Evolutionary conservation across 2,329 filamentous ascomycete genomes (phyloP).

Genomic region (Stachybotrys echinatus): DNA sequence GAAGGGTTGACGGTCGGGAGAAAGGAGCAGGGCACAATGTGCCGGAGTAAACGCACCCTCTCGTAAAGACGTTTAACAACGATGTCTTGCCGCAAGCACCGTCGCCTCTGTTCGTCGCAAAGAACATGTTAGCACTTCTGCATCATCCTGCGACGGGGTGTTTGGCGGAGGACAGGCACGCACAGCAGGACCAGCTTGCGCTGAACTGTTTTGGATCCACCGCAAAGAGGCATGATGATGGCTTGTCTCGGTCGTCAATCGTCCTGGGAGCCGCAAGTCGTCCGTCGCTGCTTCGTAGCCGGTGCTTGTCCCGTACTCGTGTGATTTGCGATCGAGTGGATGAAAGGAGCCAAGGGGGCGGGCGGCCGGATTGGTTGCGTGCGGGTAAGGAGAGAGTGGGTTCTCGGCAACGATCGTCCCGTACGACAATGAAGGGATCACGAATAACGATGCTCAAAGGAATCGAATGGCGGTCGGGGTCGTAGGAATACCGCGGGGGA

Average conservation of each 20-base stretch:
- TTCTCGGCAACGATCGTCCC: background rate
- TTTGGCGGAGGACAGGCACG: conserved; percentile 11
- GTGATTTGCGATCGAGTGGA: background rate
- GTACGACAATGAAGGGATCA: too few species aligned
- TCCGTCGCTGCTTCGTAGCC: background rate
- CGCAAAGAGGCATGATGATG: conserved; percentile 41
- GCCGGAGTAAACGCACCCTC: conserved; percentile 63
- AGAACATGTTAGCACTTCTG: background rate
- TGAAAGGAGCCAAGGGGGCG: background rate
- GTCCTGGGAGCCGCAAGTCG: too few species aligned
- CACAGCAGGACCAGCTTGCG: conserved; percentile 93
- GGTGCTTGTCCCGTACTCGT: too few species aligned
- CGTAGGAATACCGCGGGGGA: background rate
- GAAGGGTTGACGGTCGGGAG: background rate
- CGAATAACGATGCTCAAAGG: background rate
- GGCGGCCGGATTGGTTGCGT: background rate
- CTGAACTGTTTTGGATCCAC: conserved; percentile 79
- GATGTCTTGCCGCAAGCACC: conserved; percentile 97
- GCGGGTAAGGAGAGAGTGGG: background rate
- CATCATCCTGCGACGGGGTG: background rate
- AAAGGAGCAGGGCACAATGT: background rate
- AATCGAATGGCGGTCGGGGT: background rate
- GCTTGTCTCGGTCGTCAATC: conserved; percentile 3
- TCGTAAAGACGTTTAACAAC: conserved; percentile 93
- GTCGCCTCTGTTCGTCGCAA: conserved; percentile 62